Evolutionary conservation across 2,329 filamentous ascomycete species (phyloP), one percentile per base, ranked within the genome.

Genomic region (Xylariaceae sp.): DNA sequence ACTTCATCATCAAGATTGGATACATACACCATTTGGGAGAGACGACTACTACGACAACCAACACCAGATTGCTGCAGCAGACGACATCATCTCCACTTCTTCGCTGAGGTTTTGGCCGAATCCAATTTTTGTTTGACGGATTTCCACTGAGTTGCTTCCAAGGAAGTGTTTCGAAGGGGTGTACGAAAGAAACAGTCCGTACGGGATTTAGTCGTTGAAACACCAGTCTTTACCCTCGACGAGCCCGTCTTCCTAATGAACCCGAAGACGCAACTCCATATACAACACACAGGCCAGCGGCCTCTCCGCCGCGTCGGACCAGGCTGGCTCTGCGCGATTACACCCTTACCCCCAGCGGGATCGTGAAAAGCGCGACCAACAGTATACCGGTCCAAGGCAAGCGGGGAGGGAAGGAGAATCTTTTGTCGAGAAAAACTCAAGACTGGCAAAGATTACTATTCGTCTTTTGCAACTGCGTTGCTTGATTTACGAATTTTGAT

Each of bases 1-100:
- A 39, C 52, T 36, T 73, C 71, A 70, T 75, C 75, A 27, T 27
- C 22, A 27, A 77, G 72, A 78, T 76, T 78, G 75, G 70, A 70
- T 62, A 14, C 33, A 36, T 27, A 67, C 63, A 71, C 70, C 69
- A 70, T 70, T 71, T 67, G 73, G 73, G 72, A 72, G 72, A 70
- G 51, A 61, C 57, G 62, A 66, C 63, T 61, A 66, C 63, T 54
- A 53, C 59, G 60, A 52, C 58, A 58, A 56, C 57, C 61, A 66
- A 56, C 60, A 68, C 22, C 22, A 27, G 22, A 27, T 27, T 27
- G 22, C 22, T 27, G 22, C 22, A 27, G 22, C 22, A 27, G 22
- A 27, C 22, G 4, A 27, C 22, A 27, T 27, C 22, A 27, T 27
- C 71, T 75, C 72, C 74, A 70, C 73, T 77, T 75, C 73, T 75